phyloP scores from a whole-genome alignment of 257 asterid species.

The Solanum rostratum region DNA sequence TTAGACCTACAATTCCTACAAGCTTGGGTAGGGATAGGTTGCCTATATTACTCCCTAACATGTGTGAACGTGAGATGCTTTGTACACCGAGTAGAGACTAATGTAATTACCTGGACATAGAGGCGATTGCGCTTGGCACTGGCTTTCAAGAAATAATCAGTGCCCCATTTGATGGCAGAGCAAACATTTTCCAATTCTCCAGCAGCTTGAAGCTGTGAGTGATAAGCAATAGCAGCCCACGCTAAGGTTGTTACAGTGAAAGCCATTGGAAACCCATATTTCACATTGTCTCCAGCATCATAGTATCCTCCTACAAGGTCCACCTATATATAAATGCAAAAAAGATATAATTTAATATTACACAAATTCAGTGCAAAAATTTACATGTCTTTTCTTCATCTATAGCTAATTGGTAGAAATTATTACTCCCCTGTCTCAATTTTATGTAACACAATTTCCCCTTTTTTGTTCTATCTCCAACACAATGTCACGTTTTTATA shows the following conservation, averaged over 20 bases:
- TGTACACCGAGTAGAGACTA: neutral
- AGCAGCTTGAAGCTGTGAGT: conserved; percentile 36
- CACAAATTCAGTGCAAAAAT: neutral
- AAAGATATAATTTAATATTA: neutral
- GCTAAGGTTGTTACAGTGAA: conserved; percentile 66
- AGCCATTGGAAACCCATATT: conserved; percentile 79
- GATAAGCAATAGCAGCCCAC: conserved; percentile 50
- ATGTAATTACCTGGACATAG: conserved; percentile 44
- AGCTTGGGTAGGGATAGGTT: neutral
- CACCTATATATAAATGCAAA: conserved; percentile 23
- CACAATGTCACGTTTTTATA: neutral
- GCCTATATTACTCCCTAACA: neutral
- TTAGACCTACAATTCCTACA: neutral
- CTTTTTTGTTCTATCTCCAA: neutral
- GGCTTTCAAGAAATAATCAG: conserved; percentile 64
- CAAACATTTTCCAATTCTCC: conserved; percentile 45
- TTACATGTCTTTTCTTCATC: neutral
- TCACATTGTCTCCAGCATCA: conserved; percentile 83
- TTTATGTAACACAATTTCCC: neutral
- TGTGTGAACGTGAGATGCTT: neutral
- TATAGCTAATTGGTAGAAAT: neutral
- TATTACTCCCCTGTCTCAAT: neutral
- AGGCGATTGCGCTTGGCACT: conserved; percentile 24
- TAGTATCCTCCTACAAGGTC: conserved; percentile 86
- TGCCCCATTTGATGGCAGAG: conserved; percentile 60